Conservation (phyloP, 139 green algal genomes). For the Tetradesmus obliquus region DNA sequence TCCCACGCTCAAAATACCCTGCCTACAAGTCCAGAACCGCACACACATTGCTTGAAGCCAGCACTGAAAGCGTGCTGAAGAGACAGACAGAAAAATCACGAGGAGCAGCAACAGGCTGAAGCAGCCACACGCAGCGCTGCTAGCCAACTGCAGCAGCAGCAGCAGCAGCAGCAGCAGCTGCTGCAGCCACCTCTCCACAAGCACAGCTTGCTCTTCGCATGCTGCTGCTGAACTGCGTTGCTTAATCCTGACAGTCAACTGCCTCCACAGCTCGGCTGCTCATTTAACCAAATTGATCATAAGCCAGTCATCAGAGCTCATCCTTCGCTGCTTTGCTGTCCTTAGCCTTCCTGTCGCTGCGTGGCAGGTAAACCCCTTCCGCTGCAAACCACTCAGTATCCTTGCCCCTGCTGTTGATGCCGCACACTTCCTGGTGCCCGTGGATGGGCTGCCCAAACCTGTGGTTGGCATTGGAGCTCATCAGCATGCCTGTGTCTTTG, state of each 20-base stretch:
- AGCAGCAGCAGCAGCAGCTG: no score
- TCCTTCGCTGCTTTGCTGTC: not conserved
- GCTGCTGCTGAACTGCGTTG: not conserved
- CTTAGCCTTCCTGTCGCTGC: not conserved
- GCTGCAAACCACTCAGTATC: constrained; percentile 78
- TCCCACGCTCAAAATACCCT: not conserved
- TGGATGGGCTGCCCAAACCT: constrained; percentile 80
- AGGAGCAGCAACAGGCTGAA: no score
- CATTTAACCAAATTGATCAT: no score
- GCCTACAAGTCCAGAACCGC: not conserved
- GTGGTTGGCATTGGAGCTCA: constrained; percentile 66
- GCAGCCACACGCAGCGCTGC: no score
- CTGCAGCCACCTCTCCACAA: not conserved
- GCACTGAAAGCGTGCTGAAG: no score
- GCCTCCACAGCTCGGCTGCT: not conserved
- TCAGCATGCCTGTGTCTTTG: constrained; percentile 74
- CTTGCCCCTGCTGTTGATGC: constrained; percentile 51
- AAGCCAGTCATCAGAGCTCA: not conserved
- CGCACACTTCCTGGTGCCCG: constrained; percentile 86
- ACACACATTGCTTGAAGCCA: no score
- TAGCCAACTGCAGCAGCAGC: no score
- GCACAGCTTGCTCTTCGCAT: not conserved
- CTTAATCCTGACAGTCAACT: not conserved
- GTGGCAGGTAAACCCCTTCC: constrained; percentile 88
- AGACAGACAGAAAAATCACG: no score